Percentiles rank a stretch among this genome's conserved stretches.
phyloP scores from a whole-genome alignment of 2,329 filamentous ascomycete species.

The Fragosphaeria purpurea region DNA sequence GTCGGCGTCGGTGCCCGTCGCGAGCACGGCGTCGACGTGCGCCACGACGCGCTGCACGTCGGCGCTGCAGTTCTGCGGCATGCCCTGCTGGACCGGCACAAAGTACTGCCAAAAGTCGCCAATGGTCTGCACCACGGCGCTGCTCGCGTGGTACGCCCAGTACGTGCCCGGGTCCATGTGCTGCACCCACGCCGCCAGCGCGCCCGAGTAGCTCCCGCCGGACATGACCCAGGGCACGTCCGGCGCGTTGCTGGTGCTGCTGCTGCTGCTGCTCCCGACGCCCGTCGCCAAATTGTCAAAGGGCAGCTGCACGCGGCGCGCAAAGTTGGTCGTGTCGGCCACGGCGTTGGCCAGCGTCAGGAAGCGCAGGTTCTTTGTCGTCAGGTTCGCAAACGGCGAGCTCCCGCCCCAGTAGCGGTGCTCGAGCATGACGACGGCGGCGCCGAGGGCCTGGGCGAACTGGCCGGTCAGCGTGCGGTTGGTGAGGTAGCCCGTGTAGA shows the following conservation, averaged over 20 bases:
- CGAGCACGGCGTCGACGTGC: conserved; percentile 37
- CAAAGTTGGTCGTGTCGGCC: conserved; percentile 31
- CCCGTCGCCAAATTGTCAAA: conserved; percentile 33
- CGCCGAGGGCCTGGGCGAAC: conserved; percentile 29
- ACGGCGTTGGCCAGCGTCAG: conserved; percentile 32
- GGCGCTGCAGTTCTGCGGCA: conserved; percentile 45
- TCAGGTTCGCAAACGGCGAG: conserved; percentile 25
- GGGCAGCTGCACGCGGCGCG: conserved; percentile 34
- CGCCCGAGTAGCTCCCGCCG: conserved; percentile 47
- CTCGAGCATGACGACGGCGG: conserved; percentile 30
- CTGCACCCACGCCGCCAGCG: conserved; percentile 43
- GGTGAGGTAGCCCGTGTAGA: conserved; percentile 36
- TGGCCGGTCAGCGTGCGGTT: conserved; percentile 30
- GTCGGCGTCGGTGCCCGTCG: conserved; percentile 26
- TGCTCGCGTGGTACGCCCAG: conserved; percentile 49
- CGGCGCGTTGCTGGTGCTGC: conserved; percentile 33
- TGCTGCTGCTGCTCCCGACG: not conserved
- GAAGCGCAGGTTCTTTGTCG: conserved; percentile 27
- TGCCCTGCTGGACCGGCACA: conserved; percentile 40
- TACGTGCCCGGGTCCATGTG: conserved; percentile 42
- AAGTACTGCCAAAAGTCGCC: conserved; percentile 48
- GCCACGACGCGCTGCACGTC: conserved; percentile 42
- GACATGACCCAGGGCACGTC: conserved; percentile 44
- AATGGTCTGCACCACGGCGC: conserved; percentile 43
- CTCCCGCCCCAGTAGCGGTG: conserved; percentile 34